Evolutionary conservation across 768 basidiomycete species (phyloP).

Genomic region (Lentinus brumalis): DNA sequence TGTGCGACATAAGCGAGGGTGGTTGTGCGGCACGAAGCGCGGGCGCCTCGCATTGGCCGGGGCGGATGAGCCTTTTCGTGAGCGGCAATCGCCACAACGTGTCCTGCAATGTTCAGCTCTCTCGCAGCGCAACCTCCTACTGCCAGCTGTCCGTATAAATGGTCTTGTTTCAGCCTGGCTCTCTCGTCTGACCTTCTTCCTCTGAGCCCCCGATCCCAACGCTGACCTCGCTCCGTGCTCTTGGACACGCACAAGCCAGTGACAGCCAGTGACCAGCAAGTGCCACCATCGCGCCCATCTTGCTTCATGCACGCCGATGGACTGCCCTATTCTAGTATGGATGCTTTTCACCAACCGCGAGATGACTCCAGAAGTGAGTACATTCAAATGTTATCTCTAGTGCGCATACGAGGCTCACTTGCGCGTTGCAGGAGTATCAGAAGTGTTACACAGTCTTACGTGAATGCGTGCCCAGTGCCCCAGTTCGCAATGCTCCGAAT

Average conservation of each 20-base stretch:
- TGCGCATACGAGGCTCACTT: not conserved
- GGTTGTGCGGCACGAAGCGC: not conserved
- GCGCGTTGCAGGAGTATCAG: conserved; percentile 65
- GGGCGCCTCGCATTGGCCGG: conserved; percentile 2
- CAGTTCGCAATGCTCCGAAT: conserved; percentile 53
- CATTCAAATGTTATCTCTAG: not conserved
- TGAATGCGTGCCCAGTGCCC: conserved; percentile 60
- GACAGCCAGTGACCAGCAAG: not conserved
- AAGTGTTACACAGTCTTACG: conserved; percentile 61
- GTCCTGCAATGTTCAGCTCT: conserved; percentile 19
- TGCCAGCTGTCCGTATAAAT: conserved; percentile 15
- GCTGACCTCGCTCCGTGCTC: not conserved
- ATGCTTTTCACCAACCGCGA: conserved; percentile 79
- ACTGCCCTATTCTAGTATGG: conserved; percentile 77
- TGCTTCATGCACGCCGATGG: conserved; percentile 35
- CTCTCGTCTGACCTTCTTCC: not conserved
- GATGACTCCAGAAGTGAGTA: conserved; percentile 61
- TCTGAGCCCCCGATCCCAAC: not conserved
- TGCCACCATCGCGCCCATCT: conserved; percentile 11
- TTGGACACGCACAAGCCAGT: not conserved
- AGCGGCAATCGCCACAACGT: conserved; percentile 24
- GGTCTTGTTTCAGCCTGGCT: conserved; percentile 1
- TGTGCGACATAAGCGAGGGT: not conserved
- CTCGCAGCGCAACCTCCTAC: conserved; percentile 5
- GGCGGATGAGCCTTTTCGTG: conserved; percentile 7